Base-by-base conservation (phyloP, 164 flowering plant species). In the Berberis vulgaris region DNA sequence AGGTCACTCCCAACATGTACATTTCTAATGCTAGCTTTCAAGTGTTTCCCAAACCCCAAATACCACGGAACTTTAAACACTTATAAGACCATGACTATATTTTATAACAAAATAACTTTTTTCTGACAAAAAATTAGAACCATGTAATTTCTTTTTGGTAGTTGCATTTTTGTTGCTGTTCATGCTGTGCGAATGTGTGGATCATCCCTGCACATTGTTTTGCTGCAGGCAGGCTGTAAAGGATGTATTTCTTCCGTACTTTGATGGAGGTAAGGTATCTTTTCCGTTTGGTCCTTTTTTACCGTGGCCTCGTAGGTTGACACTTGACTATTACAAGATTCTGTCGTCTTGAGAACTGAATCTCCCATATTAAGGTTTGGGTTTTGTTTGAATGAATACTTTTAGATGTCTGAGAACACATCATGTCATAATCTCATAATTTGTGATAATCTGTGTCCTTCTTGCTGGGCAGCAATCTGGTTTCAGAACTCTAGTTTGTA, bases 401-500 rank as follows among this genome's bases (percentile, higher is more conserved):
- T 54, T 54, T 54, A 10, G 52, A 7, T 9, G 4, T 38, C 1
- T 41, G 1, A 26, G 11, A 13, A 38, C 10, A 56, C 5, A 40
- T 6, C 5, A 56, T 26, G 40, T 38, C 39, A 38, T 56, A 6
- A 13, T 9, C 39, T 38, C 41, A 40, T 5, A 9, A 38, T 38
- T 26, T 56, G 4, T 38, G 40, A 59, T 42, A 4, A 11, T 4
- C 0, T 45, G 38, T 57, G 11, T 57, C 4, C 13, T 57, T 38
- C 41, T 57, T 52, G n/a, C 9, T 74, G 59, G 67, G 65, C 78
- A 94, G 99, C 74, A 55, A 82, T 91, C 67, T 91, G 99, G 99
- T 89, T 87, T 76, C 99, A 91, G 88, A 89, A 91, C 75, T 75
- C 96, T 56, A 87, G 83, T 60, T 60, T 91, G 69, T 94, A 86